Conservation (phyloP, 1,139 yeast species). For the Diutina catenulata region DNA sequence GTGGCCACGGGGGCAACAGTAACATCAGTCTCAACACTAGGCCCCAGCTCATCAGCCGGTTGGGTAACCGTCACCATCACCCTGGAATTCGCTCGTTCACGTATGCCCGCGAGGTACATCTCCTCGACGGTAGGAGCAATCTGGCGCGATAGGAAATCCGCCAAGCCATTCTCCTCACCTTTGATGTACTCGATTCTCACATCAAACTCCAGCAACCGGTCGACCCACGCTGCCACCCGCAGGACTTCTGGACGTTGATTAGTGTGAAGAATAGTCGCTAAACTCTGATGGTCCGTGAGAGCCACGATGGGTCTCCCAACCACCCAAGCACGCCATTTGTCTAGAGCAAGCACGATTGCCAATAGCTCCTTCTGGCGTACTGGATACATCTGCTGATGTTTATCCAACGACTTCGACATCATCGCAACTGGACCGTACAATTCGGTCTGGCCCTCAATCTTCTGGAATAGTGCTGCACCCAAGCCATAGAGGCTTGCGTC, state of each 20-base stretch:
- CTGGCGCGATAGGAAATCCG: neutral
- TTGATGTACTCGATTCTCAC: neutral
- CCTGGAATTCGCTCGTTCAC: too few relatives aligned
- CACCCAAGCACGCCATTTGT: neutral
- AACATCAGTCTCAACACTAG: too few relatives aligned
- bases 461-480: neutral
- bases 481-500: neutral
- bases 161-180: neutral
- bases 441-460: neutral
- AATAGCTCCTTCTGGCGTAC: neutral
- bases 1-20: neutral
- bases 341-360: neutral
- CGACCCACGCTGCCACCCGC: neutral
- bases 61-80: too few relatives aligned
- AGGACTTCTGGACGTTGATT: neutral
- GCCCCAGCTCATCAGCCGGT: too few relatives aligned
- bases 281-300: neutral
- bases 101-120: neutral
- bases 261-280: neutral
- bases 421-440: neutral
- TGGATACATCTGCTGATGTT: neutral
- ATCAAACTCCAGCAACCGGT: neutral
- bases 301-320: neutral
- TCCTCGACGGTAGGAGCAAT: neutral
- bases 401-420: neutral